Conservation (phyloP, 768 basidiomycete species). For the Kwoniella newhampshirensis region DNA sequence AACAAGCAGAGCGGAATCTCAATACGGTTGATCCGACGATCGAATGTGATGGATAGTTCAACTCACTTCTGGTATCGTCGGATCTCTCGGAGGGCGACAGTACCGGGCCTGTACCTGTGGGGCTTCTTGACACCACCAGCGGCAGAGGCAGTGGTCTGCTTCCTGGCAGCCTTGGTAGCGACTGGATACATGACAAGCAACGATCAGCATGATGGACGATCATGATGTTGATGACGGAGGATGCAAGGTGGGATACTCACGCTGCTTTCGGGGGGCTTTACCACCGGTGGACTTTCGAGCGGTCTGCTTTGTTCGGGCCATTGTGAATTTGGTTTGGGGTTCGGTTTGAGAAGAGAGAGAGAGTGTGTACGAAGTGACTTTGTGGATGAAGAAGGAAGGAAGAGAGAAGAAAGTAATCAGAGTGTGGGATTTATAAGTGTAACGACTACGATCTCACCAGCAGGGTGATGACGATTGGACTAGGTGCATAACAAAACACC, state of each 20-base stretch:
- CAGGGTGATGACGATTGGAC: too few species aligned
- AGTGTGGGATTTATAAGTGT: constrained; percentile 13
- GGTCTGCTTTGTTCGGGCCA: constrained; percentile 65
- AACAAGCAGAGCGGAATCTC: too few species aligned
- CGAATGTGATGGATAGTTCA: background rate
- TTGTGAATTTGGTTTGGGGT: constrained; percentile 61
- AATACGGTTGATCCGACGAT: too few species aligned
- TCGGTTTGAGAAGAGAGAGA: constrained; percentile 1
- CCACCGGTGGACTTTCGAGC: constrained; percentile 98
- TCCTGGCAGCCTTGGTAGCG: constrained; percentile 54
- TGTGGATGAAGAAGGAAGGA: constrained; percentile 12
- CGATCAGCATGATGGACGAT: constrained; percentile 3
- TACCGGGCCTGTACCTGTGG: constrained; percentile 76
- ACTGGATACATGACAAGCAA: constrained; percentile 21
- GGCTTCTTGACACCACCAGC: constrained; percentile 76
- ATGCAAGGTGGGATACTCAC: too few species aligned
- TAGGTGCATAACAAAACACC: too few species aligned
- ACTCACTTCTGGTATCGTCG: constrained; percentile 55
- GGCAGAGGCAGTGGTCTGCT: constrained; percentile 54
- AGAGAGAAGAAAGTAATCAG: background rate
- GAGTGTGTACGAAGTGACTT: constrained; percentile 1
- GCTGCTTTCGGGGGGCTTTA: constrained; percentile 57
- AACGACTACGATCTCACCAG: background rate
- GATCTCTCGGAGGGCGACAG: constrained; percentile 75
- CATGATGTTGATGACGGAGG: constrained; percentile 8